Evolutionary conservation across 495 filamentous ascomycete species (phyloP).

Genomic region (Aspergillus conjunctus): DNA sequence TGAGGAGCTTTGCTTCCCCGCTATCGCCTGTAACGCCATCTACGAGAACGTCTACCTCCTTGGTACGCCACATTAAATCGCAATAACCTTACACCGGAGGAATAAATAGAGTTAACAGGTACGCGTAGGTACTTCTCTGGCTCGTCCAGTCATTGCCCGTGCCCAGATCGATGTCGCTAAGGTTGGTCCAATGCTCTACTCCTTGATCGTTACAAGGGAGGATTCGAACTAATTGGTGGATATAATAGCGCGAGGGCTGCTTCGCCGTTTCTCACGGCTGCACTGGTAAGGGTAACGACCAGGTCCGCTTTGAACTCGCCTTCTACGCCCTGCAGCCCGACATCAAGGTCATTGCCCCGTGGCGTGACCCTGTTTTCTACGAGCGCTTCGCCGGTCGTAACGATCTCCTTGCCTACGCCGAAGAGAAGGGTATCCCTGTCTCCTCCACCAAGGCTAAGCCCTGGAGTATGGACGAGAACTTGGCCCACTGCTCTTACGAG

Average conservation of each 20-base stretch:
- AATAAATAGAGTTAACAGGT: constrained; percentile 42
- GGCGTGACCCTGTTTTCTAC: constrained; percentile 84
- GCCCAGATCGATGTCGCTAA: constrained; percentile 72
- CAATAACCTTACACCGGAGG: constrained; percentile 52
- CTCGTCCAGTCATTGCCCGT: constrained; percentile 86
- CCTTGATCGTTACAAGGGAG: not conserved
- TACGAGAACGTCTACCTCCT: constrained; percentile 84
- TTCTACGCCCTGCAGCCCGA: constrained; percentile 73
- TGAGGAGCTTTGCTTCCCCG: constrained; percentile 83
- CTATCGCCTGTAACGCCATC: constrained; percentile 79
- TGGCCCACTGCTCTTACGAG: constrained; percentile 91
- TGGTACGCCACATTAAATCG: constrained; percentile 42
- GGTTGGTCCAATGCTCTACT: constrained; percentile 11
- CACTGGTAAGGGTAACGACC: constrained; percentile 86
- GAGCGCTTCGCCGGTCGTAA: constrained; percentile 79
- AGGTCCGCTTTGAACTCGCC: constrained; percentile 82
- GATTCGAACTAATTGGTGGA: constrained; percentile 5
- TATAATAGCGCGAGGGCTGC: constrained; percentile 41
- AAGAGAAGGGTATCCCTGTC: constrained; percentile 76
- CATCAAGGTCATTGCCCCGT: constrained; percentile 87
- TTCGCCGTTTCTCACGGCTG: constrained; percentile 74
- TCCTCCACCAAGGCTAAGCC: constrained; percentile 80
- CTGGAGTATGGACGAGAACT: constrained; percentile 67
- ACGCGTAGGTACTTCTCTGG: constrained; percentile 73
- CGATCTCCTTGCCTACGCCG: constrained; percentile 87